Evolutionary conservation across 805 yeast genomes (phyloP).

Genomic region (Myxozyma lipomycoides): DNA sequence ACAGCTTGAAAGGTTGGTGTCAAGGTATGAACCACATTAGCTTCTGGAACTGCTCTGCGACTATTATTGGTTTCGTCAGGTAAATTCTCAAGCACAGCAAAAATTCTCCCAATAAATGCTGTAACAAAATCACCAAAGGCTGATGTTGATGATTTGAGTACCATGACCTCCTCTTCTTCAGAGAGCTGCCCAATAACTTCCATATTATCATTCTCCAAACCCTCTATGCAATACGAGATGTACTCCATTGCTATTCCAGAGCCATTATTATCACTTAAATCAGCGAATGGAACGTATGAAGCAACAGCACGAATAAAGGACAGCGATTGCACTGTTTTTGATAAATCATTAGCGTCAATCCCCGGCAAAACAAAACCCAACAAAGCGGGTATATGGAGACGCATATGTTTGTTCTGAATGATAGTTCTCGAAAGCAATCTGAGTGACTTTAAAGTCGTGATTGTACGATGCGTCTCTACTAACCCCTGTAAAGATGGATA

Average conservation of each 20-base stretch:
- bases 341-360: slow-evolving; percentile 82
- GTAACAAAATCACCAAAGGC: slow-evolving; percentile 60
- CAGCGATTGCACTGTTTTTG: slow-evolving; percentile 64
- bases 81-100: slow-evolving; percentile 61
- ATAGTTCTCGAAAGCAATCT: slow-evolving; percentile 64
- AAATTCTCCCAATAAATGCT: slow-evolving; percentile 54
- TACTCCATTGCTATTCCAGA: slow-evolving; percentile 47
- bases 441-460: slow-evolving; percentile 65
- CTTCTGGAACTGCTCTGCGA: slow-evolving; percentile 43
- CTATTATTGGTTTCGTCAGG: slow-evolving; percentile 54
- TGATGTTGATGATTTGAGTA: slow-evolving; percentile 69
- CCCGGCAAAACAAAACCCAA: slow-evolving; percentile 69
- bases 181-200: slow-evolving; percentile 20
- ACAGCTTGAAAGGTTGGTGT: slow-evolving; percentile 41
- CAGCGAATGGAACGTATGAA: slow-evolving; percentile 66
- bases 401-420: slow-evolving; percentile 55
- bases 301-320: slow-evolving; percentile 67
- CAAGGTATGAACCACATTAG: slow-evolving; percentile 41
- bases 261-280: slow-evolving; percentile 46
- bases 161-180: slow-evolving; percentile 49
- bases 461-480: slow-evolving; percentile 67
- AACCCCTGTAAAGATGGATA: slow-evolving; percentile 49
- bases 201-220: slow-evolving; percentile 41
- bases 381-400: slow-evolving; percentile 76
- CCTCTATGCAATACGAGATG: slow-evolving; percentile 60